Conservation (phyloP, 2,329 filamentous ascomycete species). For the Talaromyces marneffei region DNA sequence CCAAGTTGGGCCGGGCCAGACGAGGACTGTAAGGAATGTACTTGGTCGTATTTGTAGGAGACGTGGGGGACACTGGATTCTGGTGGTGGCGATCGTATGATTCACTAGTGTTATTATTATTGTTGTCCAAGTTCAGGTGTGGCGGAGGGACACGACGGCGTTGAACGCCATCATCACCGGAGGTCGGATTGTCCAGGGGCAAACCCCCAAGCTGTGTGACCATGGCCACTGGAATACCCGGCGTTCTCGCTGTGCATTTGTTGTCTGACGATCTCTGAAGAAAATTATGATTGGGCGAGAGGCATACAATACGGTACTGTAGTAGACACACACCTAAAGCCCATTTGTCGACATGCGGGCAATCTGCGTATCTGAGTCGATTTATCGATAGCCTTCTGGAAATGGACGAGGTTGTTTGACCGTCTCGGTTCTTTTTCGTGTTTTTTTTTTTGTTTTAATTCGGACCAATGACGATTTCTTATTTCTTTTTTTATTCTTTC, state of each 20-base stretch:
- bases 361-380: slow-evolving; percentile 3
- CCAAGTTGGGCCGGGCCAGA: background rate
- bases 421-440: background rate
- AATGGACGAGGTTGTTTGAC: background rate
- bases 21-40: slow-evolving; percentile 12
- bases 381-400: background rate
- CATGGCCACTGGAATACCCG: slow-evolving; percentile 36
- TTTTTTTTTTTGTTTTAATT: background rate
- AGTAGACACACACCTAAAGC: background rate
- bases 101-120: background rate
- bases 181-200: slow-evolving; percentile 28
- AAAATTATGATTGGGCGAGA: background rate
- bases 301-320: background rate
- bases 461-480: background rate
- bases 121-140: slow-evolving; percentile 22
- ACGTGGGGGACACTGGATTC: slow-evolving; percentile 3
- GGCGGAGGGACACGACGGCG: slow-evolving; percentile 27
- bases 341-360: slow-evolving; percentile 3
- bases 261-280: slow-evolving; percentile 16
- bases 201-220: slow-evolving; percentile 39
- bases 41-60: background rate
- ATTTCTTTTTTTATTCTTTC: background rate
- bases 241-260: slow-evolving; percentile 39
- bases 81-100: background rate
- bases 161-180: slow-evolving; percentile 21